These are phyloP conservation scores for Zygosaccharomyces sapae DNA, from an alignment of 1,139 yeast species.

Conservation along the genomic window DNA sequence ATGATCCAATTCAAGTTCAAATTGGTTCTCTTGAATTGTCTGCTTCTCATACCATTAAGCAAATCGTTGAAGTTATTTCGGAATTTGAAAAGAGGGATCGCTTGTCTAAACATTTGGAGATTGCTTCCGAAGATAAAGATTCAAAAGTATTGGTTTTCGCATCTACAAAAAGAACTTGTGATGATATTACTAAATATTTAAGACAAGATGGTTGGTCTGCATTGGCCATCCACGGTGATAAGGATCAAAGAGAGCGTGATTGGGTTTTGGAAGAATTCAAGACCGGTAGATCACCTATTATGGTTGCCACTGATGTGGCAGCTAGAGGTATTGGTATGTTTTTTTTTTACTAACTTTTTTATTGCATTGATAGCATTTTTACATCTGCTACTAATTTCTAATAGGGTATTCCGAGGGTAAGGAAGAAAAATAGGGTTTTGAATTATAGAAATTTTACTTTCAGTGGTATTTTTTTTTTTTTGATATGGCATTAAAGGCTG, in stretches of 20 bases:
- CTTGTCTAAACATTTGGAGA: constrained; percentile 76
- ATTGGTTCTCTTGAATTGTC: constrained; percentile 93
- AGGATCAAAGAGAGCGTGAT: constrained; percentile 96
- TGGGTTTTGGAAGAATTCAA: constrained; percentile 95
- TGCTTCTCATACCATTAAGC: constrained; percentile 95
- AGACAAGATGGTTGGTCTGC: constrained; percentile 99
- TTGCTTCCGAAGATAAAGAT: constrained; percentile 71
- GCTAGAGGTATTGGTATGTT: constrained; percentile 99
- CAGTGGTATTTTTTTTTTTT: not conserved
- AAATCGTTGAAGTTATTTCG: constrained; percentile 83
- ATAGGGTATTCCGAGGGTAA: constrained; percentile 1
- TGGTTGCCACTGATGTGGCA: constrained; percentile 99
- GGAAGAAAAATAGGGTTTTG: not conserved
- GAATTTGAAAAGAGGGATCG: constrained; percentile 95
- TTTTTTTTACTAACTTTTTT: constrained; percentile 15
- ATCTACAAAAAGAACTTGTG: constrained; percentile 96
- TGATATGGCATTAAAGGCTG: constrained; percentile 6
- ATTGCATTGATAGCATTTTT: not conserved
- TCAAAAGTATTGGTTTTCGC: constrained; percentile 85
- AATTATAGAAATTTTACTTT: constrained; percentile 1
- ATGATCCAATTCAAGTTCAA: constrained; percentile 93
- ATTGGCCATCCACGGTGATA: constrained; percentile 97
- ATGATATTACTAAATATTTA: constrained; percentile 83
- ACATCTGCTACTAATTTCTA: constrained; percentile 7
- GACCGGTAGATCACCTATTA: constrained; percentile 86